Evolutionary conservation across 2,329 filamentous ascomycete genomes (phyloP), one percentile per base, ranked within the genome.

Genomic region (Monilinia vaccinii-corymbosi): DNA sequence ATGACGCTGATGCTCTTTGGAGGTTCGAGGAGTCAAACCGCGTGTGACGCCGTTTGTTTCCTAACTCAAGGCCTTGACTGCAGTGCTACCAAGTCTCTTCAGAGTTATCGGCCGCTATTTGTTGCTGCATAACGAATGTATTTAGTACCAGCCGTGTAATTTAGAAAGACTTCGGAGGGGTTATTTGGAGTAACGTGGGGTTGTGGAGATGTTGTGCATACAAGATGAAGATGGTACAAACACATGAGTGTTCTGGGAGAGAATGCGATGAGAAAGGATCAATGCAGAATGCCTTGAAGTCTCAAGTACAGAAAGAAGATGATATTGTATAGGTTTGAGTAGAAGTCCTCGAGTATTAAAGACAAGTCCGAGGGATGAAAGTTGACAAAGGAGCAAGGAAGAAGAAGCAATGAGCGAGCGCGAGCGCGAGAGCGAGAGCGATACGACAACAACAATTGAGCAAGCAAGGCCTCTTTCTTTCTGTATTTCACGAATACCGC

Each of bases 391-490:
- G 50, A 21, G 40, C n/a, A 42, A 13, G 14, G 32, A 4, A 10
- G 25, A 48, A n/a, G 45, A 49, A 45, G 42, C 16, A 25, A 45
- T 23, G 10, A 32, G 25, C 21, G 10, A 32, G 25, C 9, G 31
- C 42, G 13, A 28, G 25, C 3, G 3, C 25, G 25, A 28, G 6
- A 28, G 25, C n/a, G n/a, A 13, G 44, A 32, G 38, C 51, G 25
- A 55, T 23, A 44, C 31, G 49, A 45, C 25, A 23, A 45, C 21
- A 45, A 45, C 11, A 45, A 7, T 45, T 14, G 13, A 23, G 21
- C 5, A 55, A 55, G 51, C 23, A 44, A 55, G 51, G 45, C 51
- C 45, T 55, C 51, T 44, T 55, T 44, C 51, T 55, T 55, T 55
- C 38, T 55, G 38, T 32, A 55, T 44, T 34, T 55, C 51, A 44